Percentiles rank a stretch among this genome's conserved stretches.
Conservation (phyloP, 768 basidiomycete genomes). For the Vishniacozyma victoriae region DNA sequence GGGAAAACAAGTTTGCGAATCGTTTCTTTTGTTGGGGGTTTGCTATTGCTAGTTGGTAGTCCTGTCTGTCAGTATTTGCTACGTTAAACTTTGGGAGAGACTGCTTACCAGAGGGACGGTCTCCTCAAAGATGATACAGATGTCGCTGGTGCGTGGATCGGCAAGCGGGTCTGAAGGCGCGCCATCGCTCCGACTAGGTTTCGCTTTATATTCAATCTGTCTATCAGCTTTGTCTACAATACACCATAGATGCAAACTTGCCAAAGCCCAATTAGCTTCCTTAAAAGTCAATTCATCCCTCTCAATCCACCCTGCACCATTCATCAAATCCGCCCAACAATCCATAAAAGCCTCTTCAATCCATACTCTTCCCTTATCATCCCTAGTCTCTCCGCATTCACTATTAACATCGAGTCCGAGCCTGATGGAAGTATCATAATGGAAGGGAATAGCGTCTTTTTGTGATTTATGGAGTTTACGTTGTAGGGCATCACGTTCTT, state of each 20-base stretch:
- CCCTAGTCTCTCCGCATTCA: constrained; percentile 5
- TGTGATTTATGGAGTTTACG: constrained; percentile 80
- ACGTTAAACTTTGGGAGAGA: neutral
- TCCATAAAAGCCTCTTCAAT: constrained; percentile 87
- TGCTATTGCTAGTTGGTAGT: constrained; percentile 38
- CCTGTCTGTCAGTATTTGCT: constrained; percentile 7
- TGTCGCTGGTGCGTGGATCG: constrained; percentile 68
- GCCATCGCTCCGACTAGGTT: constrained; percentile 49
- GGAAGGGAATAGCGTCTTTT: constrained; percentile 72
- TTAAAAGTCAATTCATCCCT: constrained; percentile 71
- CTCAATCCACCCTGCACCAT: constrained; percentile 68
- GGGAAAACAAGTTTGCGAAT: constrained; percentile 19
- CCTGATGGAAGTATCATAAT: constrained; percentile 88
- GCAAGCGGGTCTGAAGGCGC: constrained; percentile 27
- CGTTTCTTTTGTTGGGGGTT: constrained; percentile 32
- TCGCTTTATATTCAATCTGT: constrained; percentile 81
- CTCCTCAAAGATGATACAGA: constrained; percentile 83
- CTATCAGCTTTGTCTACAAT: neutral
- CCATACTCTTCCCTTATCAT: constrained; percentile 27
- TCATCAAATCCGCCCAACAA: constrained; percentile 52
- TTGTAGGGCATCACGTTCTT: constrained; percentile 64
- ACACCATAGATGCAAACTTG: constrained; percentile 49
- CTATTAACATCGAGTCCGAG: constrained; percentile 58
- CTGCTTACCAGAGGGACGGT: constrained; percentile 72
- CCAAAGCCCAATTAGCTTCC: constrained; percentile 89